Base-by-base conservation (phyloP, 352 stramenopile genomes). In the Globisporangium cystogenes region DNA sequence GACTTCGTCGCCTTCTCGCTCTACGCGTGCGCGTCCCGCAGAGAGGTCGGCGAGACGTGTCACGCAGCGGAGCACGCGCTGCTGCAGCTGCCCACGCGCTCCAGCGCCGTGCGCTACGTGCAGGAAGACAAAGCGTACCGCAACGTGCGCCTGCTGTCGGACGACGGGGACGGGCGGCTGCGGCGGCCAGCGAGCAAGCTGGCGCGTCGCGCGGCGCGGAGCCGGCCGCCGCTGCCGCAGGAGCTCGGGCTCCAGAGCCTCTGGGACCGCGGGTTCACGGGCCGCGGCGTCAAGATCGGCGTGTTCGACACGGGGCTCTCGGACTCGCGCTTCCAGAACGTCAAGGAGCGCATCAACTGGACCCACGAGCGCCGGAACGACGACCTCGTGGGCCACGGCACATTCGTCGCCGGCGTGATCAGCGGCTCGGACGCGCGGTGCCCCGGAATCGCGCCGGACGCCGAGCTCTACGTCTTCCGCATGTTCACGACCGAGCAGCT, bases 271-370 rank as follows among this genome's bases (percentile, higher is more conserved):
- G 78, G 76, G 0, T 87, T 68, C 40, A 83, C 79, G 56, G 86
- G 86, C 8, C 60, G 79, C 44, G 83, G 76, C 21, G 75, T 96
- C 44, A 90, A 87, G 59, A 62, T 96, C 11, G 87, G 75, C 26
- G 76, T 96, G 35, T 96, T 96, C 51, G 87, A 96, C 61, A 96
- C 87, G 1, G 87, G 87, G 0, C 42, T 96, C 16, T 75, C 79
- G 29, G 74, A 58, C 27, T 59, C 73, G 3, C 62, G 66, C 20
- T 65, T 83, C 36, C 57, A 75, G 21, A 82, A 87, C 48, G 80
- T 91, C 7, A 84, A 86, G 40, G 68, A 87, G 57, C 72, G 73
- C 15, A 87, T 89, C 57, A 96, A 95, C 64, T 96, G 84, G 83
- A 96, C 87, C 0, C 68, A 93, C 47, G 87, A 96, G 59, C 74